Evolutionary conservation across 2,329 filamentous ascomycete genomes (phyloP).

Genomic region (Rhexocercosporidium sp.): DNA sequence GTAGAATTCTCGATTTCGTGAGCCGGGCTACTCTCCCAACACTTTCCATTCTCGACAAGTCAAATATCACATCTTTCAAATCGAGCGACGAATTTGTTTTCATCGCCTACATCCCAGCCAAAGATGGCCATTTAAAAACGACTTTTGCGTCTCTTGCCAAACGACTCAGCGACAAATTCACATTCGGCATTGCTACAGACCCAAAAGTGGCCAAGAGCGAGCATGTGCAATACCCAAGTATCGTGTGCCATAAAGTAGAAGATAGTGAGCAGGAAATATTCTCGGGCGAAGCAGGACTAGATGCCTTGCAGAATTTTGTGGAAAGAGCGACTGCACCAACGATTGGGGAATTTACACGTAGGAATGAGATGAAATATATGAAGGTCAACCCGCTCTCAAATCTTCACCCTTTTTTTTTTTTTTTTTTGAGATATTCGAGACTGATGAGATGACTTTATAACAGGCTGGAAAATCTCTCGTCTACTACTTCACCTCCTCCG

Average conservation of each 20-base stretch:
- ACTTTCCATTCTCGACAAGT: slow-evolving; percentile 38
- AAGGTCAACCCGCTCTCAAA: slow-evolving; percentile 37
- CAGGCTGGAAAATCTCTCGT: slow-evolving; percentile 48
- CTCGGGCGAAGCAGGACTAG: slow-evolving; percentile 42
- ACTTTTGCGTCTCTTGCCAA: slow-evolving; percentile 45
- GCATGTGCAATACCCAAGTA: slow-evolving; percentile 11
- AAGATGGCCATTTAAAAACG: slow-evolving; percentile 40
- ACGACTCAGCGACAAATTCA: slow-evolving; percentile 47
- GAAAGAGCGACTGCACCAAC: slow-evolving; percentile 46
- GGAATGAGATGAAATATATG: slow-evolving; percentile 51
- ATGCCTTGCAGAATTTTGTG: slow-evolving; percentile 47
- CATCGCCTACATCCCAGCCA: slow-evolving; percentile 45
- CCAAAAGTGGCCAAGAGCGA: slow-evolving; percentile 30
- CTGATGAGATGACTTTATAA: not conserved
- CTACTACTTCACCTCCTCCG: slow-evolving; percentile 44
- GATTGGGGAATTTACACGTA: slow-evolving; percentile 51
- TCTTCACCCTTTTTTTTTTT: not conserved
- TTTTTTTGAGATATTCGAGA: not conserved
- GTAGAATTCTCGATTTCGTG: slow-evolving; percentile 42
- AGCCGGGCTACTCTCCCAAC: slow-evolving; percentile 39
- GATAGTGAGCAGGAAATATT: slow-evolving; percentile 45
- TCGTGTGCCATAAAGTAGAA: slow-evolving; percentile 49
- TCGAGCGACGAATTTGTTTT: slow-evolving; percentile 49
- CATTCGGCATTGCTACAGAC: slow-evolving; percentile 46
- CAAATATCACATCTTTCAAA: slow-evolving; percentile 44